Evolutionary conservation across 78 protist species (phyloP).

Genomic region (Dictyostelium discoideum): dicty_2.7 NC_007088.5:5848501-5849000

Average conservation of each 20-base stretch:
- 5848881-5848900: constrained; percentile 83
- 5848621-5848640: constrained; percentile 84
- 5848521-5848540: constrained; percentile 72
- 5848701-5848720: constrained; percentile 52
- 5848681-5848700: constrained; percentile 58
- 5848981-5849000: constrained; percentile 84
- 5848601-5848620: constrained; percentile 83
- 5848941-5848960: constrained; percentile 8
- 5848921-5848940: constrained; percentile 61
- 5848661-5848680: constrained; percentile 83
- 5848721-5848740: constrained; percentile 21
- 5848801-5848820: background rate
- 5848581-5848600: constrained; percentile 66
- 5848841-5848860: background rate
- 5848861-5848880: constrained; percentile 61
- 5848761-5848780: background rate
- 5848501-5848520: constrained; percentile 75
- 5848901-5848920: constrained; percentile 79
- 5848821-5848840: background rate
- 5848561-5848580: constrained; percentile 63
- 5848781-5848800: background rate
- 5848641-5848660: constrained; percentile 74
- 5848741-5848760: constrained; percentile 60
- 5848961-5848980: constrained; percentile 62
- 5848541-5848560: constrained; percentile 69